phyloP scores from a whole-genome alignment of 495 filamentous ascomycete genomes.

The Aspergillus ostianus region DNA sequence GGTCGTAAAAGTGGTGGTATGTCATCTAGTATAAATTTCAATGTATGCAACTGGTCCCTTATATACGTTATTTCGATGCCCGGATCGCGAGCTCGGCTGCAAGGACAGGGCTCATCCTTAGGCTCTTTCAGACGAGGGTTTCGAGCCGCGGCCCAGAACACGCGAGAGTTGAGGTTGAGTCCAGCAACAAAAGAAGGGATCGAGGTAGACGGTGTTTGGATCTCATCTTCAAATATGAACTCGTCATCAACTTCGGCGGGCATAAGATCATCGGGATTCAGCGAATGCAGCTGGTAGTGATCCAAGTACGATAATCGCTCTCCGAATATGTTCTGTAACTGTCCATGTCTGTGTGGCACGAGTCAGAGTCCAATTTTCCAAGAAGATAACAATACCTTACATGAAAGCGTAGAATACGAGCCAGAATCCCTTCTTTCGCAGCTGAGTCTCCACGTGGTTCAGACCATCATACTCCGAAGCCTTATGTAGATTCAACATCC shows the following conservation, averaged over 20 bases:
- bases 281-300: slow-evolving; percentile 13
- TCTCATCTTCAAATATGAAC: slow-evolving; percentile 23
- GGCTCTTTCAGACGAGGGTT: slow-evolving; percentile 1
- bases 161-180: slow-evolving; percentile 19
- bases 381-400: slow-evolving; percentile 8
- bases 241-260: slow-evolving; percentile 26
- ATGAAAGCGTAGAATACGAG: slow-evolving; percentile 26
- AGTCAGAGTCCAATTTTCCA: no score
- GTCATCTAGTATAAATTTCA: slow-evolving; percentile 12
- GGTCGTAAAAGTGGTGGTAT: slow-evolving; percentile 9
- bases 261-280: slow-evolving; percentile 24
- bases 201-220: slow-evolving; percentile 7
- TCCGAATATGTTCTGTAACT: slow-evolving; percentile 20
- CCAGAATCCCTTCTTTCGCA: slow-evolving; percentile 41
- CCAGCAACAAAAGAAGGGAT: slow-evolving; percentile 14
- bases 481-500: slow-evolving; percentile 21
- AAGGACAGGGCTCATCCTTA: slow-evolving; percentile 17
- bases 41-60: slow-evolving; percentile 11
- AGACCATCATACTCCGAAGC: slow-evolving; percentile 21
- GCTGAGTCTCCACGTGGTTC: slow-evolving; percentile 37
- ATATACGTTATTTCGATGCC: slow-evolving; percentile 13
- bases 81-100: slow-evolving; percentile 14
- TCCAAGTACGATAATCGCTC: slow-evolving; percentile 24
- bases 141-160: slow-evolving; percentile 22
- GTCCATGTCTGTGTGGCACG: slow-evolving; percentile 14